phyloP scores from a whole-genome alignment of 2,329 filamentous ascomycete genomes.

The Berkeleyomyces rouxiae region DNA sequence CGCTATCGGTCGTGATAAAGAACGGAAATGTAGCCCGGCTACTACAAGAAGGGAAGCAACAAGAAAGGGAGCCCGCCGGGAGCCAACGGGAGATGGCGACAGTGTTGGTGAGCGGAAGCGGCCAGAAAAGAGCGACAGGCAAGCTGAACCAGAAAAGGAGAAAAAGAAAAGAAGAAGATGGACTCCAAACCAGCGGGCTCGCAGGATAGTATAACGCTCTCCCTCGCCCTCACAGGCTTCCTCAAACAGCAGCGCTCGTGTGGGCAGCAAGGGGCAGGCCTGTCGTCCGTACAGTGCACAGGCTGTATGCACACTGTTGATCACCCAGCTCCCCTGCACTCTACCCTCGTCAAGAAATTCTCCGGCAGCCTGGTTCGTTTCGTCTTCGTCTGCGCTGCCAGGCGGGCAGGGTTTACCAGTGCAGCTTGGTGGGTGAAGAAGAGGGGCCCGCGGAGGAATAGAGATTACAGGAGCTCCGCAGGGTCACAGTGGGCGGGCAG shows the following conservation, averaged over 20 bases:
- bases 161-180: neutral
- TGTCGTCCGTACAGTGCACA: neutral
- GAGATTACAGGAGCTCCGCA: neutral
- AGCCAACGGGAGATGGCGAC: slow-evolving; percentile 7
- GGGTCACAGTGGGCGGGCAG: neutral
- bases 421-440: neutral
- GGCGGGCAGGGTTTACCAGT: neutral
- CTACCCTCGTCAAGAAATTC: neutral
- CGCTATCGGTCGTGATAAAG: neutral
- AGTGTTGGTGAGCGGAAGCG: neutral
- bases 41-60: slow-evolving; percentile 4
- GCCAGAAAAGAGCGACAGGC: neutral
- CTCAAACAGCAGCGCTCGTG: neutral
- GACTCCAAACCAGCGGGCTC: neutral
- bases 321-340: neutral
- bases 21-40: slow-evolving; percentile 10
- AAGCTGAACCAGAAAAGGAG: slow-evolving; percentile 1
- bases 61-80: slow-evolving; percentile 7
- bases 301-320: neutral
- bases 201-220: neutral
- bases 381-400: neutral
- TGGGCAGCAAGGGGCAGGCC: neutral
- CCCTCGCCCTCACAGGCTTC: neutral
- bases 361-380: neutral
- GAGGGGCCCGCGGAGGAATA: neutral